Conservation (phyloP, 2,329 filamentous ascomycete species). For the Apiospora sp. region DNA sequence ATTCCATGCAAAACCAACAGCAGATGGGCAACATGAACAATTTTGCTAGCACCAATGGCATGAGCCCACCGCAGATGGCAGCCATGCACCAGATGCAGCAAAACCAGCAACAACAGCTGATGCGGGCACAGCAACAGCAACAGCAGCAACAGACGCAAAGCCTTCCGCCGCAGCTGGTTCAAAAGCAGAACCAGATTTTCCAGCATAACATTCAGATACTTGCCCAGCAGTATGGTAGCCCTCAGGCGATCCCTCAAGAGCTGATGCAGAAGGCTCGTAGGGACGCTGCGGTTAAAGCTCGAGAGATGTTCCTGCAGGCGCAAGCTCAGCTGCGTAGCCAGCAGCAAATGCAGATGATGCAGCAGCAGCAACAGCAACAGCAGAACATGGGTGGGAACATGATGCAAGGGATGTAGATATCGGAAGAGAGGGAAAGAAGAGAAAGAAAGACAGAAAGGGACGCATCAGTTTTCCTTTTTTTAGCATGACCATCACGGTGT, state of each 20-base stretch:
- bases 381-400: slow-evolving; percentile 16
- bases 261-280: slow-evolving; percentile 54
- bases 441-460: not conserved
- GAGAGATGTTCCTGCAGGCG: slow-evolving; percentile 33
- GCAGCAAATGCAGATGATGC: slow-evolving; percentile 49
- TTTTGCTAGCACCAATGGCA: slow-evolving; percentile 47
- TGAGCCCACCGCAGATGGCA: slow-evolving; percentile 42
- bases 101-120: slow-evolving; percentile 39
- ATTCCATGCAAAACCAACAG: slow-evolving; percentile 46
- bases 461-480: slow-evolving; percentile 2
- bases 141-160: slow-evolving; percentile 34
- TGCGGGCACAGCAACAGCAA: slow-evolving; percentile 37
- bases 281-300: slow-evolving; percentile 49
- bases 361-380: slow-evolving; percentile 48
- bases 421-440: not conserved
- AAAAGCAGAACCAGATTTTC: slow-evolving; percentile 30
- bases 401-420: slow-evolving; percentile 25
- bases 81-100: slow-evolving; percentile 44
- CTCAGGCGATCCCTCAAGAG: slow-evolving; percentile 56
- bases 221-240: slow-evolving; percentile 49
- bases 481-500: slow-evolving; percentile 1
- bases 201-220: slow-evolving; percentile 36
- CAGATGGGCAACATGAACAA: slow-evolving; percentile 50
- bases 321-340: slow-evolving; percentile 32
- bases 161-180: not conserved